Evolutionary conservation across 2,329 filamentous ascomycete genomes (phyloP).

Genomic region (Didymella segeticola): DNA sequence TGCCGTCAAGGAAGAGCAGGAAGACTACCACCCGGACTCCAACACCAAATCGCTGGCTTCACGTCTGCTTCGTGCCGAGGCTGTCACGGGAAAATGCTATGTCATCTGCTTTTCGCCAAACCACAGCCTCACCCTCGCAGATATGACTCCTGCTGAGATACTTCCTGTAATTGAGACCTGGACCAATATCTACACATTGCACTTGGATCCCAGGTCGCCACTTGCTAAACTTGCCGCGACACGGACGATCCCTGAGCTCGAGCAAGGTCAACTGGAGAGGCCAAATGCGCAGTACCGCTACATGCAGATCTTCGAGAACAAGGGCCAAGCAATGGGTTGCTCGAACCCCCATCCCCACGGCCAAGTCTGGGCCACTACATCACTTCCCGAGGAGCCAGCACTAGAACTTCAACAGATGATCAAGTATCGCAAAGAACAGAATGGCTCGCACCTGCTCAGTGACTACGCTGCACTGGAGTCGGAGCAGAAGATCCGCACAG

Average conservation of each 20-base stretch:
- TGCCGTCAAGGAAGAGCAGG: constrained; percentile 92
- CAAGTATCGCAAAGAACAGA: constrained; percentile 77
- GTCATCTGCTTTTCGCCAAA: constrained; percentile 92
- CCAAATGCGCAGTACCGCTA: constrained; percentile 84
- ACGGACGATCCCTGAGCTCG: constrained; percentile 56
- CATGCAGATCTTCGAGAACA: constrained; percentile 99
- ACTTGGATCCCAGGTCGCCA: constrained; percentile 75
- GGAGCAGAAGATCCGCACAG: constrained; percentile 80
- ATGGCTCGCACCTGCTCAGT: constrained; percentile 76
- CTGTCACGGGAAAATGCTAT: constrained; percentile 94
- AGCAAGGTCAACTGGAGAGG: constrained; percentile 53
- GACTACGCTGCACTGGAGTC: constrained; percentile 88
- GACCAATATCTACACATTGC: constrained; percentile 86
- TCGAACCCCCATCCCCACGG: constrained; percentile 98
- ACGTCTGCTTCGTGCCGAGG: constrained; percentile 78
- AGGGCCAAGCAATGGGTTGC: constrained; percentile 96
- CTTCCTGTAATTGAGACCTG: constrained; percentile 85
- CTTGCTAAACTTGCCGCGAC: constrained; percentile 59
- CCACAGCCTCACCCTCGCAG: constrained; percentile 91
- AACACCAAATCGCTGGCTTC: constrained; percentile 67
- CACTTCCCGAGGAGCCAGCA: constrained; percentile 85
- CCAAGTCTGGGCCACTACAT: constrained; percentile 94
- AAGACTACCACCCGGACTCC: constrained; percentile 70
- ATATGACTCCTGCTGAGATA: constrained; percentile 79
- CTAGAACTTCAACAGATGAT: constrained; percentile 79